Conservation (phyloP, 495 filamentous ascomycete species). For the Bathelium albidoporum region DNA sequence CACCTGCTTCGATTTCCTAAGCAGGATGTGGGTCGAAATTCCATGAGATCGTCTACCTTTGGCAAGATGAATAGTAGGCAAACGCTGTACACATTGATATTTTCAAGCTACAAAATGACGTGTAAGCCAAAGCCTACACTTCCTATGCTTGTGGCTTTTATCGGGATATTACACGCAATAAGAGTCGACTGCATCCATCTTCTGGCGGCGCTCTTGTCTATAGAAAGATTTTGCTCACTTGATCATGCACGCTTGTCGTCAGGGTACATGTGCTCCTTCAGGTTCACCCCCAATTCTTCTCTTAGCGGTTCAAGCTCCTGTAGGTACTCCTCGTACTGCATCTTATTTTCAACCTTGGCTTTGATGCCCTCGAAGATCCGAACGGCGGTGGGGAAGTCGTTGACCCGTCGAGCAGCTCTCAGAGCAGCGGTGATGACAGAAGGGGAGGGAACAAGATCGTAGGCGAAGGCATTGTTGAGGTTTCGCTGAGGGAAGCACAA, state of each 20-base stretch:
- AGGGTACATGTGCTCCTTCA: slow-evolving; percentile 94
- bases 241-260: slow-evolving; percentile 28
- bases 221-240: not conserved
- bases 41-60: too few relatives aligned
- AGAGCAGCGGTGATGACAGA: slow-evolving; percentile 87
- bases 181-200: not conserved
- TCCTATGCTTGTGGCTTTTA: not conserved
- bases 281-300: slow-evolving; percentile 81
- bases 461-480: slow-evolving; percentile 99
- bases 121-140: not conserved
- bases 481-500: slow-evolving; percentile 59
- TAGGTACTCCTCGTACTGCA: slow-evolving; percentile 97
- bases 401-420: slow-evolving; percentile 84
- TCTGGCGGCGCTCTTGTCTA: not conserved
- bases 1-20: too few relatives aligned
- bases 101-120: not conserved
- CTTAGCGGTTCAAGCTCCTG: slow-evolving; percentile 82
- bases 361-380: slow-evolving; percentile 99
- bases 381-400: slow-evolving; percentile 97
- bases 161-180: not conserved
- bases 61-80: too few relatives aligned
- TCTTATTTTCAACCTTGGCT: slow-evolving; percentile 96
- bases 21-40: too few relatives aligned
- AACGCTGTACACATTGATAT: not conserved
- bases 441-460: slow-evolving; percentile 95